Base-by-base conservation (phyloP, 73 alveolate genomes). In the Blepharisma japonicum region DNA sequence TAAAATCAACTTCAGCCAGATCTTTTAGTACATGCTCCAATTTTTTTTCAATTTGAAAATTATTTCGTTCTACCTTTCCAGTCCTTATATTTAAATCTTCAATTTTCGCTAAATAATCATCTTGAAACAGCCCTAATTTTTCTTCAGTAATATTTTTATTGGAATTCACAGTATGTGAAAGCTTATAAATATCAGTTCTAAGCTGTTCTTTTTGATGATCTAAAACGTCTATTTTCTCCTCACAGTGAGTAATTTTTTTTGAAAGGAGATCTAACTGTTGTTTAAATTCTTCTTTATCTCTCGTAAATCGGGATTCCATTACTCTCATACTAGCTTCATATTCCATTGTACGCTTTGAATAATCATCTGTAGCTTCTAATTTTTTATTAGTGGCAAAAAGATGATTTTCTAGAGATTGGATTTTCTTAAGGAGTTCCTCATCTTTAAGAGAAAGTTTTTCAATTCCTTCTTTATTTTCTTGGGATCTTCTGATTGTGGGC, bases 401-500 rank as follows among this genome's bases (percentile, higher is more conserved):
- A 11, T 14, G 14, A 8, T 8, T 61, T 61, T 61, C 74, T 1
- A 8, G 39, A 25, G 18, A 18, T 25, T 61, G 47, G 14, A 61
- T 14, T 61, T 25, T 61, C 46, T 39, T n/a, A 20, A 9, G 46
- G 23, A 18, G 14, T 8, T 9, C 46, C 2, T 61, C 74, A 14
- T 20, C 47, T 18, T n/a, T 39, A 9, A 20, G 14, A 14, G 14
- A 9, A 2, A 20, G 14, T 25, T 61, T n/a, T n/a, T 61, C 74
- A 25, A 61, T 61, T 61, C 14, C 47, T 25, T 61, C 46, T 61
- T 25, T 25, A 20, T 61, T n/a, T 18, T 61, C 74, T 14, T 61
- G 14, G 38, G 39, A 14, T 9, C 74, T n/a, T 39, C 80, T 18
- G 23, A 70, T 25, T 1, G 80, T 70, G 14, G 80, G 80, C 56